Percentiles rank a stretch among this genome's conserved stretches.
Evolutionary conservation across 331 rosid species (phyloP).

Genomic region (Quercus tomentella): DNA sequence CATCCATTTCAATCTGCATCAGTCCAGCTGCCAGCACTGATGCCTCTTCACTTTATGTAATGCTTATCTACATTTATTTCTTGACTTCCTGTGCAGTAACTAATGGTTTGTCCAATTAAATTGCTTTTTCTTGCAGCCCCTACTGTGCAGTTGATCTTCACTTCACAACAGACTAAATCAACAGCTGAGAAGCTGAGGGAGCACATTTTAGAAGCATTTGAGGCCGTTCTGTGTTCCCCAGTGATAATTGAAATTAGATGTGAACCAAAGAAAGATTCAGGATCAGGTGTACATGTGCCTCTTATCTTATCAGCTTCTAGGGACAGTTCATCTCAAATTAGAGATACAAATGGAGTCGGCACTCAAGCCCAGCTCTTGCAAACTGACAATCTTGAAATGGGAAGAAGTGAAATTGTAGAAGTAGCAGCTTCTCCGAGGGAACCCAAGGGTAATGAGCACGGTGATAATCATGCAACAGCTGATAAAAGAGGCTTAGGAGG

Average conservation of each 20-base stretch:
- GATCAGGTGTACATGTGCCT: conserved; percentile 40
- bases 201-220: conserved; percentile 78
- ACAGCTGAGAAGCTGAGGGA: conserved; percentile 78
- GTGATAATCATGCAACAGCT: conserved; percentile 35
- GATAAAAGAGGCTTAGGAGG: conserved; percentile 36
- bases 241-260: conserved; percentile 84
- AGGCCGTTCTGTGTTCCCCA: conserved; percentile 71
- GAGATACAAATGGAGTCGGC: conserved; percentile 40
- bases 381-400: conserved; percentile 35
- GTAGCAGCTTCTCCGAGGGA: conserved; percentile 59
- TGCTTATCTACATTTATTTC: background rate
- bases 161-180: conserved; percentile 72
- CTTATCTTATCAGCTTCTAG: conserved; percentile 45
- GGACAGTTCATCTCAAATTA: conserved; percentile 47
- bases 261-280: conserved; percentile 50
- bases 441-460: conserved; percentile 30
- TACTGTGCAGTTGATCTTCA: conserved; percentile 79
- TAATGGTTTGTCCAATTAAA: conserved; percentile 5
- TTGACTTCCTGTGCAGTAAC: conserved; percentile 7
- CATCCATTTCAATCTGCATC: no score
- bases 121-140: conserved; percentile 63
- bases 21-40: no score
- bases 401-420: conserved; percentile 79
- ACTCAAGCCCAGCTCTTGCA: conserved; percentile 36
- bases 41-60: background rate